phyloP scores from a whole-genome alignment of 179 eudicot genomes.

The Camellia oleifera region DNA sequence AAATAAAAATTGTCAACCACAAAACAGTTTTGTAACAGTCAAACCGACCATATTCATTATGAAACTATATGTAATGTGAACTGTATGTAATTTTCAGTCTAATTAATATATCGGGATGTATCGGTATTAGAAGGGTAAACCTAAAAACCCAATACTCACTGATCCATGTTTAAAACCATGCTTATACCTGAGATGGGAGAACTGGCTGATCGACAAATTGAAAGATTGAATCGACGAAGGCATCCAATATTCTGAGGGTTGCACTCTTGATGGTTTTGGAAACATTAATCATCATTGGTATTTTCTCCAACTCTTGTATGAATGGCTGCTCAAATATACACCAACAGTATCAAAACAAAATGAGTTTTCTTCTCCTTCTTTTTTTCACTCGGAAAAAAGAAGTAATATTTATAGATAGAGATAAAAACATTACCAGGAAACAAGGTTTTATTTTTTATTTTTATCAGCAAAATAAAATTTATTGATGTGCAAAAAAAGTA shows the following conservation, averaged over 20 bases:
- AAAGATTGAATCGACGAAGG: conserved; percentile 5
- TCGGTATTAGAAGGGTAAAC: too few species aligned
- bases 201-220: conserved; percentile 17
- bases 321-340: neutral
- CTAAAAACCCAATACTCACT: too few species aligned
- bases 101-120: too few species aligned
- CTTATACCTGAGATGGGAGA: conserved; percentile 21
- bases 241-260: neutral
- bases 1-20: too few species aligned
- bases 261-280: neutral
- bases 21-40: too few species aligned
- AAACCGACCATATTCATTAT: too few species aligned
- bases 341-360: too few species aligned
- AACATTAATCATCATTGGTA: neutral
- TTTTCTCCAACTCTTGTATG: neutral
- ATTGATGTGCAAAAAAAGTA: neutral
- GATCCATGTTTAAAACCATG: too few species aligned
- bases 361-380: too few species aligned
- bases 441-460: neutral
- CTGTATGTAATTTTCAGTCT: too few species aligned
- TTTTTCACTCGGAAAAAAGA: neutral
- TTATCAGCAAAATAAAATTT: neutral
- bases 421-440: neutral
- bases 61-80: too few species aligned
- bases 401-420: neutral